Base-by-base conservation (phyloP, 805 yeast species). In the Clavispora phyllophila region DNA sequence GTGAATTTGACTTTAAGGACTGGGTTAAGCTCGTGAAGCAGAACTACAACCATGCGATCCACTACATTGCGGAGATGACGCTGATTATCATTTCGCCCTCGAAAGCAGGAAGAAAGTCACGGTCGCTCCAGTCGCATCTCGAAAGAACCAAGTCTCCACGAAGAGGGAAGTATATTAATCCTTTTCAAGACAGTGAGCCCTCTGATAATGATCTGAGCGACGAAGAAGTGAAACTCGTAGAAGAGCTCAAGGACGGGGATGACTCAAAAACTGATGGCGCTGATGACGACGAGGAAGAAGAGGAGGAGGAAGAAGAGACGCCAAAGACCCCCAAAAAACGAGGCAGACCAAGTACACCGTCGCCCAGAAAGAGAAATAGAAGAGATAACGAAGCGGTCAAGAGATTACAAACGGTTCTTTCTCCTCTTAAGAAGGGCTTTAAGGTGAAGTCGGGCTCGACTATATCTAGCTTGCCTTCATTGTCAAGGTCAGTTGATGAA, bases 1-100 rank as follows among this genome's bases (percentile, higher is more conserved):
- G 62, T 20, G 46, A 34, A 9, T 60, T 75, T 38, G 75, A 75
- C 39, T 76, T 65, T 63, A 56, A 62, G 29, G 67, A 58, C 9
- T 54, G 68, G 43, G 37, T 41, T 17, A 45, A 47, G 5, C 34
- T 56, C 6, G 58, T 66, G 32, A 24, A 31, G 9, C 43, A 29
- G 25, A 48, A 50, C 41, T 27, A 23, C 12, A 32, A 27, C 13
- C 39, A 37, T 26, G 50, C 54, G 3, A 34, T 46, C 4, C 26
- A 33, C 15, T 43, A 36, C 33, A 28, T 47, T 9, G 47, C 40
- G 13, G 53, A 49, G 19, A 43, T 44, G 32, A 46, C 49, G 3
- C 50, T 45, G 50, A 35, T 48, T 4, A 46, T 48, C n/a, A 40
- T 52, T 9, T 50, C 56, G 12, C 55, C 55, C 38, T 39, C 25